phyloP scores from a whole-genome alignment of 2,329 filamentous ascomycete genomes.

The Lasiodiplodia sp. region DNA sequence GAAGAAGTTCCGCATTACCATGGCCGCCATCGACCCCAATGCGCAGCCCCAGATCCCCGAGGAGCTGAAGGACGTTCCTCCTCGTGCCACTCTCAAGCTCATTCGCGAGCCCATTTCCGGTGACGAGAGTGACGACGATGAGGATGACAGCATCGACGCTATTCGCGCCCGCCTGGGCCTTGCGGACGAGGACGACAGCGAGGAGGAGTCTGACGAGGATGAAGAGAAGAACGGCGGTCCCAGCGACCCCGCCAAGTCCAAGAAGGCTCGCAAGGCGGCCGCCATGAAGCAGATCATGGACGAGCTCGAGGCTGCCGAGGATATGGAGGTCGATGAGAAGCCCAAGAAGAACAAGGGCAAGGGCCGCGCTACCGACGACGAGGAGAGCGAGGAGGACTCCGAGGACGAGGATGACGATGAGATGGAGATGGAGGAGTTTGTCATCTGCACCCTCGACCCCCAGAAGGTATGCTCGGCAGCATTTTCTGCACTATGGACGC shows the following conservation, averaged over 20 bases:
- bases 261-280: constrained; percentile 82
- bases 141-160: constrained; percentile 55
- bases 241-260: constrained; percentile 87
- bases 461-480: constrained; percentile 71
- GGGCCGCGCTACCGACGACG: constrained; percentile 67
- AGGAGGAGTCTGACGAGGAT: constrained; percentile 53
- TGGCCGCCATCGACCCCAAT: constrained; percentile 95
- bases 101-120: constrained; percentile 74
- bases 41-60: constrained; percentile 61
- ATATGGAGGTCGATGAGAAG: constrained; percentile 73
- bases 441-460: constrained; percentile 94
- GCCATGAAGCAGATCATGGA: constrained; percentile 80
- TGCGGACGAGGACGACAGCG: constrained; percentile 47
- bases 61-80: constrained; percentile 49
- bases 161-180: constrained; percentile 47
- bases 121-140: constrained; percentile 66
- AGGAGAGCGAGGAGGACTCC: constrained; percentile 74
- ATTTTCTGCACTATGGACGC: background rate
- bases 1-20: constrained; percentile 89
- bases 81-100: constrained; percentile 89
- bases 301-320: constrained; percentile 71
- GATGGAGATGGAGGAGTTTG: constrained; percentile 80
- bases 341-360: constrained; percentile 66
- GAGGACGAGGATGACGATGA: constrained; percentile 59
- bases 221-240: constrained; percentile 86